These are phyloP conservation scores for Moricandia moricandioides DNA, from an alignment of 345 rosid species.

Conservation along the genomic window DNA sequence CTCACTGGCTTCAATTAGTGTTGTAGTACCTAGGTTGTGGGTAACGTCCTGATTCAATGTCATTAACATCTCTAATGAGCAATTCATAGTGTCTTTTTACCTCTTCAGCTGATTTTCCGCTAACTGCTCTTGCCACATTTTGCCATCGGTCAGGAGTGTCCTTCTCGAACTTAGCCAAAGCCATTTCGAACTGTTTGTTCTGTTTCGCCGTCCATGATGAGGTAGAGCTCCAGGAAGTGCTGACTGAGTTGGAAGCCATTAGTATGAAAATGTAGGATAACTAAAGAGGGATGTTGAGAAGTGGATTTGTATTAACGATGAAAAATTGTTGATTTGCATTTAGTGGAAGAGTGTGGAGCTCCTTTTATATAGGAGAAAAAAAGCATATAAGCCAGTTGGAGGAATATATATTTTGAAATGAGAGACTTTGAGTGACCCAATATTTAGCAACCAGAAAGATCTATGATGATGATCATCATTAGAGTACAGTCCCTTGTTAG, in stretches of 20 bases:
- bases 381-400: conserved; percentile 28
- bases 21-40: conserved; percentile 61
- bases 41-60: conserved; percentile 76
- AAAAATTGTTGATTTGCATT: conserved; percentile 3
- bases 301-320: conserved; percentile 20
- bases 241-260: conserved; percentile 36
- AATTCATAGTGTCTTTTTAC: conserved; percentile 70
- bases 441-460: conserved; percentile 25
- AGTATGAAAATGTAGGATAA: neutral
- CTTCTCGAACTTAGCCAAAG: conserved; percentile 62
- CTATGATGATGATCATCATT: conserved; percentile 1
- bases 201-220: conserved; percentile 59
- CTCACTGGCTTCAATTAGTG: conserved; percentile 27
- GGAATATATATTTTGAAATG: conserved; percentile 33
- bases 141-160: conserved; percentile 95
- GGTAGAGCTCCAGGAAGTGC: conserved; percentile 18
- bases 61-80: conserved; percentile 66
- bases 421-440: conserved; percentile 19
- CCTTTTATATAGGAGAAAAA: conserved; percentile 26
- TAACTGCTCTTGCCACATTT: conserved; percentile 74
- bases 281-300: neutral
- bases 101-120: conserved; percentile 73
- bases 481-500: conserved; percentile 15
- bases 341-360: conserved; percentile 23
- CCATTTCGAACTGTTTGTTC: conserved; percentile 76